Evolutionary conservation across 192 early-diverging fungal genomes (phyloP), one percentile per base, ranked within the genome.

Genomic region (Lobosporangium transversale): DNA sequence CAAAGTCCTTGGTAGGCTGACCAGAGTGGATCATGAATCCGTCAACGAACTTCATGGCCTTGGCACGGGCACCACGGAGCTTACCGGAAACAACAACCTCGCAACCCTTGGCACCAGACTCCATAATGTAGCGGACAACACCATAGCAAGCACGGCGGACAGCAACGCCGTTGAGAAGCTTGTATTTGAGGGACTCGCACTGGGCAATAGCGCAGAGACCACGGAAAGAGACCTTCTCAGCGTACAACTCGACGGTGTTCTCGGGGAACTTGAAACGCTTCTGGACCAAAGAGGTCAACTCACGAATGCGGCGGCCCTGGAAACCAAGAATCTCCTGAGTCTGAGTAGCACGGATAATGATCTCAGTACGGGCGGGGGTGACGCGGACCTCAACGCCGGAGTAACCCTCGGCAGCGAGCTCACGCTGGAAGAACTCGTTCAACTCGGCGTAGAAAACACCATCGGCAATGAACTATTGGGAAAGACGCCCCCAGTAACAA

Each of bases 1-100:
- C 96, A 83, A 89, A 96, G 84, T 96, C 94, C 81, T 88, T 85
- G 80, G 95, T 93, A 83, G 97, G 97, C 84, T 98, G 93, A 88
- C 97, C 97, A 81, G 96, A 97, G 94, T 98, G 95, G 85, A 98
- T 93, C 95, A 99, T 97, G 92, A 99, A 98, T 70, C 97, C 97
- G 79, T 98, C 96, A 82, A 90, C 88, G 87, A 99, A 99, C 92
- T 99, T 99, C 97, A 98, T 97, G 58, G 97, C 90, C 94, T 99
- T 99, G 85, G 97, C 97, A 95, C 97, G 97, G 66, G 96, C 96
- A 83, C 92, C 97, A 86, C 97, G 96, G 74, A 99, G 92, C 92
- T 99, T 99, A 70, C 97, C 97, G 67, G 96, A 98, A 69, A 99
- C 93, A 81, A 99, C 88, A 60, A 99, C 97, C 84, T 99, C 97